A percentile compares a stretch with the other conserved stretches of the same genome.
These are phyloP conservation scores for Penicillium maclennaniae DNA, from an alignment of 495 filamentous ascomycete genomes.

Conservation along the genomic window DNA sequence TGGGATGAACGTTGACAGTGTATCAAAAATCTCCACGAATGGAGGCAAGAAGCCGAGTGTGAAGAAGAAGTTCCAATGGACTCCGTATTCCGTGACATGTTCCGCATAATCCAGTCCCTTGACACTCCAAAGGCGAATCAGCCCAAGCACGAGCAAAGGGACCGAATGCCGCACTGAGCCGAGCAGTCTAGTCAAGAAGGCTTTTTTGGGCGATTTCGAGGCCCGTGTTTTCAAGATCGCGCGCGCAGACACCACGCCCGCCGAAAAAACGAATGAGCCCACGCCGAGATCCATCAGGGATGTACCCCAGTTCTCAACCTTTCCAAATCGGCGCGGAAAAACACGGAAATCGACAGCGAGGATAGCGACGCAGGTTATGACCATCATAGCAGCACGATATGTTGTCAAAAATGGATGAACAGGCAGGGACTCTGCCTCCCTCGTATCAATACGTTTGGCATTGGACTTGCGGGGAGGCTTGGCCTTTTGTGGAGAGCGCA, in stretches of 20 bases:
- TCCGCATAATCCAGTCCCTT: slow-evolving; percentile 95
- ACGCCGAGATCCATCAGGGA: slow-evolving; percentile 98
- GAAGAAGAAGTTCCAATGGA: slow-evolving; percentile 99
- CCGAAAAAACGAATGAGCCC: slow-evolving; percentile 94
- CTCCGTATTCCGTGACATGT: slow-evolving; percentile 95
- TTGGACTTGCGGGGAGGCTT: slow-evolving; percentile 52
- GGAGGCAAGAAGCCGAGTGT: slow-evolving; percentile 86
- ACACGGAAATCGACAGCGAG: slow-evolving; percentile 94
- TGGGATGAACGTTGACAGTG: slow-evolving; percentile 52
- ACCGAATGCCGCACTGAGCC: slow-evolving; percentile 72
- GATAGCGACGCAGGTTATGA: slow-evolving; percentile 88
- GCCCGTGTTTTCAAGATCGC: slow-evolving; percentile 71
- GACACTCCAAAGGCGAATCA: slow-evolving; percentile 79
- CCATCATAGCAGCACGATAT: slow-evolving; percentile 87
- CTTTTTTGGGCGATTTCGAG: slow-evolving; percentile 28
- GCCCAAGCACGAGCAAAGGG: slow-evolving; percentile 75
- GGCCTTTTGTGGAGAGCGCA: slow-evolving; percentile 47
- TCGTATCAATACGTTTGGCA: slow-evolving; percentile 22
- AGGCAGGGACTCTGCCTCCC: slow-evolving; percentile 54
- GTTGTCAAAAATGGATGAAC: slow-evolving; percentile 87
- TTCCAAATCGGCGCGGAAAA: slow-evolving; percentile 92
- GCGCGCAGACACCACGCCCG: slow-evolving; percentile 86
- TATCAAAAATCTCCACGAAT: slow-evolving; percentile 83
- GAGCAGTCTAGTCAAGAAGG: slow-evolving; percentile 53
- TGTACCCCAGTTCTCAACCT: slow-evolving; percentile 97